Conservation (phyloP, 2,329 filamentous ascomycete species). For the Trichoderma sp. region DNA sequence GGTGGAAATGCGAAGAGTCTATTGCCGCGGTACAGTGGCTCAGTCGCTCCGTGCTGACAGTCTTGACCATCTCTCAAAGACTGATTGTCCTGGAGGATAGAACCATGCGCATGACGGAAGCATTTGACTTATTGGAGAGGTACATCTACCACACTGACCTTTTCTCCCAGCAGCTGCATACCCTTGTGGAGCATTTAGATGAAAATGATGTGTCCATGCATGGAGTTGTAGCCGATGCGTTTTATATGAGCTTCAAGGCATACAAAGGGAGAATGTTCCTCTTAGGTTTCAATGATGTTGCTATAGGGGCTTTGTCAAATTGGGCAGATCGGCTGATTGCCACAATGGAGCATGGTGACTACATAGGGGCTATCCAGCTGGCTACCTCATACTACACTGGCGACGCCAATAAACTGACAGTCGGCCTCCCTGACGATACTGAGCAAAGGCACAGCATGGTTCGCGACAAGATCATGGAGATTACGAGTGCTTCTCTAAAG, state of each 20-base stretch:
- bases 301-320: conserved; percentile 88
- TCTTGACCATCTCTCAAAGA: conserved; percentile 91
- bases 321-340: conserved; percentile 94
- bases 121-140: conserved; percentile 86
- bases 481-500: conserved; percentile 86
- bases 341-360: conserved; percentile 95
- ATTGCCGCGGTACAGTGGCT: conserved; percentile 98
- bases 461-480: conserved; percentile 83
- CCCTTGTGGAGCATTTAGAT: conserved; percentile 81
- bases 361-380: conserved; percentile 83
- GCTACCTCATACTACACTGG: conserved; percentile 92
- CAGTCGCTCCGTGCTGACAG: conserved; percentile 84
- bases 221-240: conserved; percentile 93
- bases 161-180: conserved; percentile 83
- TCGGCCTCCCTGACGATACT: conserved; percentile 86
- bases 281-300: conserved; percentile 88
- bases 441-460: conserved; percentile 74
- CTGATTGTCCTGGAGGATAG: conserved; percentile 89
- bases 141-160: conserved; percentile 89
- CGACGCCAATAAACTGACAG: conserved; percentile 87
- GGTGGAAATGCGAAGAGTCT: conserved; percentile 91
- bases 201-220: conserved; percentile 88
- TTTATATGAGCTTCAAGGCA: conserved; percentile 94
- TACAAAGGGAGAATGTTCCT: conserved; percentile 94
- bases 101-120: conserved; percentile 86